Conservation (phyloP, 2,329 filamentous ascomycete genomes). For the Colletotrichum sp. region DNA sequence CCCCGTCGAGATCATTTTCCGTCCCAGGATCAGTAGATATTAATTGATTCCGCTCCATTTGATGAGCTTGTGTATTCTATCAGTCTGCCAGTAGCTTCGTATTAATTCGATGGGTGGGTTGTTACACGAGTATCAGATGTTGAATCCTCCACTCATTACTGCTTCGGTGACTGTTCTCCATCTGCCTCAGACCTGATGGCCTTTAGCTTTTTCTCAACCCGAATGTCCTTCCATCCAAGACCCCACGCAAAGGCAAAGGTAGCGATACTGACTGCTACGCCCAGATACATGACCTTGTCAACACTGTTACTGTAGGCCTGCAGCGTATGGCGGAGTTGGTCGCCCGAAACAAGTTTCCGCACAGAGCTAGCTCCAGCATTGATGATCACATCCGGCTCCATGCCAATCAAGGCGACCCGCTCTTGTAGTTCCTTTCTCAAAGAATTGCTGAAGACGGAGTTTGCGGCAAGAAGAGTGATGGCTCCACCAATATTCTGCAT, state of each 20-base stretch:
- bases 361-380: slow-evolving; percentile 46
- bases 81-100: background rate
- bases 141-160: fast-evolving
- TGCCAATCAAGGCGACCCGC: background rate
- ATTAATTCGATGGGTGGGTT: background rate
- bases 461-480: slow-evolving; percentile 20
- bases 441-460: slow-evolving; percentile 30
- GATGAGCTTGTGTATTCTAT: fast-evolving
- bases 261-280: slow-evolving; percentile 31
- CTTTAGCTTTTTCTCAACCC: slow-evolving; percentile 32
- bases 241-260: slow-evolving; percentile 43
- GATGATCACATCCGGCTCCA: slow-evolving; percentile 33
- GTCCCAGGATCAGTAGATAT: background rate
- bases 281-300: slow-evolving; percentile 30
- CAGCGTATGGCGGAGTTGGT: slow-evolving; percentile 38
- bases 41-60: background rate
- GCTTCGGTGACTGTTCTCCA: background rate
- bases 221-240: slow-evolving; percentile 51
- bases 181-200: background rate
- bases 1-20: background rate
- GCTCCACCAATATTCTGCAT: slow-evolving; percentile 22
- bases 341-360: slow-evolving; percentile 30
- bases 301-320: slow-evolving; percentile 43
- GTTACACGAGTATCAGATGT: fast-evolving
- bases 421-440: slow-evolving; percentile 33